Evolutionary conservation across 257 asterid species (phyloP), one percentile per base, ranked within the genome.

Genomic region (Solanum appendiculatum): DNA sequence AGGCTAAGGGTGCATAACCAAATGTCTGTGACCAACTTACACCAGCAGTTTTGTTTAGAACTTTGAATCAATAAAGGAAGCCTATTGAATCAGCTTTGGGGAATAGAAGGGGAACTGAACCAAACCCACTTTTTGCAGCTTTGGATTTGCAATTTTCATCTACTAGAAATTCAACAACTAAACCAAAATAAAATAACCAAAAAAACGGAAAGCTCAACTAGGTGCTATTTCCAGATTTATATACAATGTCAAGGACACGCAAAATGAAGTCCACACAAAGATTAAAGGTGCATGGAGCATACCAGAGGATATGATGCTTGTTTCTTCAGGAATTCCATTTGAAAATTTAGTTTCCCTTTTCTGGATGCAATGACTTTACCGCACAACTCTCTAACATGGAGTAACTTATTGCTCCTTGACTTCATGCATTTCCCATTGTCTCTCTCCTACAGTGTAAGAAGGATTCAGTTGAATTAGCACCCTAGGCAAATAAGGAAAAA

Each of bases 241-340:
- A 77, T 6, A 42, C 83, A 77, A 40, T 3, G 15, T 40, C 83
- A 40, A 75, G 83, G 60, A 77, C 14, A 40, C 31, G 14, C 23
- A 75, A 40, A 75, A 40, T 75, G 37, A 77, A 77, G 37, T 77
- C 60, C n/a, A 37, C 82, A 23, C 33, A 74, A 74, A 40, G 51
- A 72, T 46, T 6, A 83, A 15, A 44, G 20, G 51, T 40, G 3
- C 58, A 86, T 14, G 68, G 40, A 72, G 64, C 77, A 86, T 89
- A 95, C 99, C 90, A 73, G 63, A 86, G 99, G 99, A 54, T 90
- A 91, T 15, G 96, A 94, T 42, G 93, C 96, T 70, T 90, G 94
- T 29, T 84, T 92, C 91, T 94, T 97, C 84, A 88, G 89, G 88
- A 83, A 94, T 85, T 94, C 94, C 51, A 91, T 87, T 88, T 88